Percentiles rank a stretch among this genome's conserved stretches.
phyloP scores from a whole-genome alignment of 805 yeast species.

The Candida endomychidarum region DNA sequence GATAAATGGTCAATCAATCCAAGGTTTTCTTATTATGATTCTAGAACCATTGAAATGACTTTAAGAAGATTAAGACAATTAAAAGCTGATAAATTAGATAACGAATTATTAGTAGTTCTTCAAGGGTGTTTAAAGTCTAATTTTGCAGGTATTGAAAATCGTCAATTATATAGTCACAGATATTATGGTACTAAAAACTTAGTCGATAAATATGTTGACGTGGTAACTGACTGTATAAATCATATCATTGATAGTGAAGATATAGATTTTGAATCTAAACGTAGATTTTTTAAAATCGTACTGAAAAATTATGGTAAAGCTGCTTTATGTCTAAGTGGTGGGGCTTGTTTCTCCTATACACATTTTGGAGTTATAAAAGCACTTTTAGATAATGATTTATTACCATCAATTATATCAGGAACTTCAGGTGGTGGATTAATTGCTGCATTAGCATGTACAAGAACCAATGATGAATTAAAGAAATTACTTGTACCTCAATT shows the following conservation, averaged over 20 bases:
- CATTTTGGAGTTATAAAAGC: constrained; percentile 80
- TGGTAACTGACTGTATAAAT: constrained; percentile 50
- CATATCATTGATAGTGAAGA: constrained; percentile 37
- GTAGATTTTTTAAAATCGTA: constrained; percentile 53
- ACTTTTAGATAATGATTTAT: constrained; percentile 59
- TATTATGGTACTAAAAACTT: constrained; percentile 72
- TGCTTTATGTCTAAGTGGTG: constrained; percentile 74
- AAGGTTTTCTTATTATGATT: constrained; percentile 66
- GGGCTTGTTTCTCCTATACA: constrained; percentile 74
- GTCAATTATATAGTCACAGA: constrained; percentile 67
- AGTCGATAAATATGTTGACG: constrained; percentile 53
- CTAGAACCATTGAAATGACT: constrained; percentile 53
- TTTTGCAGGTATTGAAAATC: constrained; percentile 77
- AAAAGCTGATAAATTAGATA: constrained; percentile 32
- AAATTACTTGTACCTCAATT: constrained; percentile 58
- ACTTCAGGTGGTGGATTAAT: constrained; percentile 81
- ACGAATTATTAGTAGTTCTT: constrained; percentile 53
- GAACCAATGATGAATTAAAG: constrained; percentile 65
- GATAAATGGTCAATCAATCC: constrained; percentile 65
- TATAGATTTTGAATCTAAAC: constrained; percentile 43
- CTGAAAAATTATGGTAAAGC: constrained; percentile 68
- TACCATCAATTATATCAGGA: constrained; percentile 72
- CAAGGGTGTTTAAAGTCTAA: constrained; percentile 70
- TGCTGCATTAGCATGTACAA: constrained; percentile 68
- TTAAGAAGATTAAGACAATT: constrained; percentile 40